Evolutionary conservation across 768 basidiomycete species (phyloP).

Genomic region (Tricholoma furcatifolium): DNA sequence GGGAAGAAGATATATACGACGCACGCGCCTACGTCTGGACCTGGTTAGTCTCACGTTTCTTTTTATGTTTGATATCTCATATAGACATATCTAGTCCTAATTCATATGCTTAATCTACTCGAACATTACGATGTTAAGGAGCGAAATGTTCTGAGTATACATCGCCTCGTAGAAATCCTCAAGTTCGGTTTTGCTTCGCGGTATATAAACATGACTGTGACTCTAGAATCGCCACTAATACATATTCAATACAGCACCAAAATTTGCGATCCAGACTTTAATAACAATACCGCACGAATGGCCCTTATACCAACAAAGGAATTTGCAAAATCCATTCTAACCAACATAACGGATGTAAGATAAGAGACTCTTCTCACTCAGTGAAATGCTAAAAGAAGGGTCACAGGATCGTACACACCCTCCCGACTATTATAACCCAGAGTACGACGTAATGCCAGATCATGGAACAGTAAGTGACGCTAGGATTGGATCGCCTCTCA

Average conservation of each 20-base stretch:
- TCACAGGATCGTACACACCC: slow-evolving; percentile 78
- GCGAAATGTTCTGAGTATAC: slow-evolving; percentile 62
- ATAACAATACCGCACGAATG: slow-evolving; percentile 54
- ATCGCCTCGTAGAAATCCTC: slow-evolving; percentile 80
- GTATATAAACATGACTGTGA: slow-evolving; percentile 23
- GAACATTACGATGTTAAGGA: slow-evolving; percentile 67
- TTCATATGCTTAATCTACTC: slow-evolving; percentile 89
- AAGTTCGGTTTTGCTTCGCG: slow-evolving; percentile 67
- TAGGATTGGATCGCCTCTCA: neutral
- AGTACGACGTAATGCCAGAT: slow-evolving; percentile 74
- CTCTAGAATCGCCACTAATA: neutral
- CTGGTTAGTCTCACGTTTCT: slow-evolving; percentile 35
- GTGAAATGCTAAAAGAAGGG: neutral
- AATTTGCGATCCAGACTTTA: slow-evolving; percentile 76
- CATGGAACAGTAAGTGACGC: slow-evolving; percentile 75
- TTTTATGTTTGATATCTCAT: neutral
- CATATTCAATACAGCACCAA: slow-evolving; percentile 53
- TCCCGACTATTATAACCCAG: slow-evolving; percentile 80
- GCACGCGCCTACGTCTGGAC: slow-evolving; percentile 83
- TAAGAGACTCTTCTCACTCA: neutral
- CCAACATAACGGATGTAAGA: slow-evolving; percentile 82
- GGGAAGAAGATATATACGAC: slow-evolving; percentile 82
- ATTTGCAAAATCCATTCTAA: slow-evolving; percentile 59
- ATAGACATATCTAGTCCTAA: slow-evolving; percentile 46
- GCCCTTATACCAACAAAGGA: slow-evolving; percentile 64